Percentiles rank a stretch among this genome's conserved stretches.
Evolutionary conservation across 345 rosid genomes (phyloP).

Genomic region (Iberis pinnata): DNA sequence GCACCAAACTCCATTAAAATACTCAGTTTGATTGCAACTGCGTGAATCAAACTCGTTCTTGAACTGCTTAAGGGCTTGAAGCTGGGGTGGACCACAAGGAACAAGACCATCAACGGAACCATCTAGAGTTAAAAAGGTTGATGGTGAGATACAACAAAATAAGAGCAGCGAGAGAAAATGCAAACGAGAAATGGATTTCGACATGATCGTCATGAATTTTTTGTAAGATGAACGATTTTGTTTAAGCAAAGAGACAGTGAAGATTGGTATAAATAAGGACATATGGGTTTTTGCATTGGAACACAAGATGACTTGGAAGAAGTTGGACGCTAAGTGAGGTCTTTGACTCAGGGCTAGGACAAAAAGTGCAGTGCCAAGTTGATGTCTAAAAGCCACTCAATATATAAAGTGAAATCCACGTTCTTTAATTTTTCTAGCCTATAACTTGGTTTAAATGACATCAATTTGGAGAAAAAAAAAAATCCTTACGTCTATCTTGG

Average conservation of each 20-base stretch:
- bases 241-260: background rate
- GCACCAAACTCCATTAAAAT: slow-evolving; percentile 12
- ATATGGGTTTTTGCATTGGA: background rate
- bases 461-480: too few species aligned
- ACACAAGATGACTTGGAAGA: background rate
- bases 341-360: too few species aligned
- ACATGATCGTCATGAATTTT: background rate
- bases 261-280: background rate
- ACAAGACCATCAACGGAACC: background rate
- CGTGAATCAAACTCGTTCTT: slow-evolving; percentile 15
- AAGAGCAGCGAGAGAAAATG: background rate
- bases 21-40: slow-evolving; percentile 3
- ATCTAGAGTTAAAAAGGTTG: background rate
- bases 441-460: too few species aligned
- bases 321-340: too few species aligned
- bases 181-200: background rate
- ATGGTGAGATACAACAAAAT: background rate
- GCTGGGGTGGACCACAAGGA: slow-evolving; percentile 8
- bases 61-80: slow-evolving; percentile 13
- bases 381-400: too few species aligned
- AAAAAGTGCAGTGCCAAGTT: too few species aligned
- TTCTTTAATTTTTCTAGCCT: too few species aligned
- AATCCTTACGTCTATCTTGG: too few species aligned
- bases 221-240: background rate
- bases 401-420: too few species aligned